phyloP scores from a whole-genome alignment of 139 green algal genomes.

The Gonium pectorale region DNA sequence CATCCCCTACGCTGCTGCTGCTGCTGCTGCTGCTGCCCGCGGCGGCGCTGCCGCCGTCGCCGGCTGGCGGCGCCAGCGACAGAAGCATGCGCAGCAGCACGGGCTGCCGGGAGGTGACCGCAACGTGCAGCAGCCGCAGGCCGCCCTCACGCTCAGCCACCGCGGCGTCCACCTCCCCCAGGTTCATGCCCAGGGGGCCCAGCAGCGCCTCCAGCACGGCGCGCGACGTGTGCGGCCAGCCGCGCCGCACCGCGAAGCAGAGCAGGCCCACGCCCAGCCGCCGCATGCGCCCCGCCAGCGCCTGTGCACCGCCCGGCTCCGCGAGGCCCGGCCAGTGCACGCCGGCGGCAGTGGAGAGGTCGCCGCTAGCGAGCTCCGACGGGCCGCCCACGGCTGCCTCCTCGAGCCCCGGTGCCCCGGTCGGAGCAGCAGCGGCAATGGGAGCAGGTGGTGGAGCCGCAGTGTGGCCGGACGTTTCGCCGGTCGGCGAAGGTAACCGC shows the following conservation, averaged over 20 bases:
- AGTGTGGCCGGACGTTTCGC: too few species aligned
- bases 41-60: neutral
- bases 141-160: constrained; percentile 15
- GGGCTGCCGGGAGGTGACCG: neutral
- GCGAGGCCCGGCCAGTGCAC: too few species aligned
- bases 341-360: too few species aligned
- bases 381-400: too few species aligned
- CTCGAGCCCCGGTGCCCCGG: too few species aligned
- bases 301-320: too few species aligned
- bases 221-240: neutral
- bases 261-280: constrained; percentile 20
- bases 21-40: neutral
- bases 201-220: constrained; percentile 3
- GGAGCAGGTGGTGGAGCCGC: too few species aligned
- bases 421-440: too few species aligned
- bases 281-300: constrained; percentile 14
- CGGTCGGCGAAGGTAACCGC: too few species aligned
- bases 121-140: constrained; percentile 21
- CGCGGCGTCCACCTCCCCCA: neutral
- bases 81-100: neutral
- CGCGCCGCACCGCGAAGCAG: neutral
- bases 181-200: neutral
- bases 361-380: too few species aligned
- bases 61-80: neutral
- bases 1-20: neutral